Evolutionary conservation across 805 yeast genomes (phyloP), one percentile per base, ranked within the genome.

Genomic region (Candida morakotiae): DNA sequence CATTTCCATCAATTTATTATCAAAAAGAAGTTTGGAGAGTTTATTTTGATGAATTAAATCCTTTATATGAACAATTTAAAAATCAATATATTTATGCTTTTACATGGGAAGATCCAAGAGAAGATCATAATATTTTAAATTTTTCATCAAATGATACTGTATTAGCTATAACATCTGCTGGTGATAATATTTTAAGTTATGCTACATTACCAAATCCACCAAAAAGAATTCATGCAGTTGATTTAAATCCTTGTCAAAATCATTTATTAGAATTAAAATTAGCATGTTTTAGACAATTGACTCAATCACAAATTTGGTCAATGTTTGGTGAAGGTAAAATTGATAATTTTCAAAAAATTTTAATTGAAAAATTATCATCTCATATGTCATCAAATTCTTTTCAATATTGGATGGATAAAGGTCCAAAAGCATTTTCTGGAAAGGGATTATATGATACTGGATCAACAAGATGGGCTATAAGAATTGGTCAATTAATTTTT

Each of bases 61-160:
- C 82, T 6, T 73, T 73, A 47, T 81, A 81, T 54, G 74, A 72
- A 34, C 88, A 83, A 57, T 85, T 85, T 65, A 77, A 75, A 41
- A 73, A 83, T 52, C 88, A 85, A 61, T 85, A 83, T 57, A 86
- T 85, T 42, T 86, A 85, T 54, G 89, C 94, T 4, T 85, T 85
- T 60, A 85, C 94, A 5, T 85, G 95, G 95, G 95, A 85, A 60
- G 95, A 86, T 54, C 94, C 94, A 21, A 71, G 83, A 39, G 93
- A 83, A 61, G 95, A 85, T 62, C 75, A 77, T 42, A 70, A 70
- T 34, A 81, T 85, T 39, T 67, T 85, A 47, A 72, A 79, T 30
- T 66, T 85, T 49, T 64, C 69, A 22, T 60, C 77, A 10, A 69
- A 73, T 21, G 95, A 86, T 52, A 81, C 87, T 1, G 85, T 85